Base-by-base conservation (phyloP, 139 green algal genomes). In the Desmodesmus armatus region DNA sequence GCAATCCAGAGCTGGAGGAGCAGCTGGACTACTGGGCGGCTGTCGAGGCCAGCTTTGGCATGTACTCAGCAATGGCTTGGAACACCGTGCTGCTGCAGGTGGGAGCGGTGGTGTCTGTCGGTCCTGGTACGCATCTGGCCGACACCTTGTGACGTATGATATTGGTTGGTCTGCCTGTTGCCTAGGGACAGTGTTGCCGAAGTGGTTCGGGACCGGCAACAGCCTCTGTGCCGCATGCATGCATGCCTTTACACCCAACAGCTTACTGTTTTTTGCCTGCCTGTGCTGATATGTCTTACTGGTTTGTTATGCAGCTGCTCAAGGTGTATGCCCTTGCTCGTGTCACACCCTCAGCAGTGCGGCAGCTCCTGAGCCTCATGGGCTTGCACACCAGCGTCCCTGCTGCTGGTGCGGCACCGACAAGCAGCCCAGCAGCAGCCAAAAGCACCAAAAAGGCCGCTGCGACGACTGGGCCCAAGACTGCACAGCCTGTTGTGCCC, bases 281-380 rank as follows among this genome's bases (percentile, higher is more conserved):
- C n/a, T n/a, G n/a, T n/a, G 47, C 47, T 55, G 47, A 7, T 55
- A 55, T 55, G n/a, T n/a, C n/a, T n/a, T n/a, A n/a, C n/a, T n/a
- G n/a, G n/a, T n/a, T 41, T 44, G 3, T 41, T 6, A 15, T 58
- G 75, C 90, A 95, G 92, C 75, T 93, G 21, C 91, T 96, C 44
- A 93, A 92, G 84, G 72, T 95, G 0, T 96, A 95, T 82, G 88
- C 94, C n/a, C 85, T 96, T 55, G 87, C 88, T 19, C 87, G 89
- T 0, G 86, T 96, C 17, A 95, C 91, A 11, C 80, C 91, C 41
- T 91, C 90, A 63, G 60, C 71, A 33, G 79, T 97, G 39, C 83
- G 82, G 9, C 41, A 77, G 39, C 67, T 96, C 75, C 89, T 93
- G 15, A 88, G 88, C 51, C 77, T n/a, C n/a, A n/a, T n/a, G n/a